Evolutionary conservation across 768 basidiomycete genomes (phyloP).

Genomic region (Cubamyces sp.): DNA sequence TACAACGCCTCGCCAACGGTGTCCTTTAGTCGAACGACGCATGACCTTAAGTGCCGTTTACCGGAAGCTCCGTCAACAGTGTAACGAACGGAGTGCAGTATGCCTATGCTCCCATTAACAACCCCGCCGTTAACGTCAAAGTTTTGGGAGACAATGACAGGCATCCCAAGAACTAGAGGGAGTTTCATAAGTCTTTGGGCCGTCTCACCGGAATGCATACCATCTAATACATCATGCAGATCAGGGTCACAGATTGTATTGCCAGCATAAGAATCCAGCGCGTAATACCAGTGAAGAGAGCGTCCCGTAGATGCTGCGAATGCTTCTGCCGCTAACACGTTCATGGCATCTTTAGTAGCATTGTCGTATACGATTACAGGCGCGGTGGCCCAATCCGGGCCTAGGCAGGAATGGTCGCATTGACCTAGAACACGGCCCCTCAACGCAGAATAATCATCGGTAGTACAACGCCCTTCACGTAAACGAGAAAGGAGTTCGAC

Average conservation of each 20-base stretch:
- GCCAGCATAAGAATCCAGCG: not conserved
- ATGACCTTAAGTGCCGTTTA: too few relatives aligned
- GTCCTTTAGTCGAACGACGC: too few relatives aligned
- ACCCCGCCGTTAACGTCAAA: constrained; percentile 42
- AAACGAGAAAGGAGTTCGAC: not conserved
- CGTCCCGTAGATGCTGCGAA: constrained; percentile 31
- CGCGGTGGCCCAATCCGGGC: constrained; percentile 35
- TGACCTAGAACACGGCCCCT: not conserved
- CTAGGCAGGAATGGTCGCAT: too few relatives aligned
- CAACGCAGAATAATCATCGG: not conserved
- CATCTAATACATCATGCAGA: not conserved
- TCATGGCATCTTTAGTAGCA: constrained; percentile 42
- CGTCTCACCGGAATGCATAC: constrained; percentile 35
- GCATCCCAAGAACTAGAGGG: constrained; percentile 45
- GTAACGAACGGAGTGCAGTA: not conserved
- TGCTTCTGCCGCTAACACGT: constrained; percentile 30
- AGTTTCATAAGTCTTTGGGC: constrained; percentile 37
- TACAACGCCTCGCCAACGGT: too few relatives aligned
- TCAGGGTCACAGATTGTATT: not conserved
- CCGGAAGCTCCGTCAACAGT: not conserved
- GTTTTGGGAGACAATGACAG: constrained; percentile 43
- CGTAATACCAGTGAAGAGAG: not conserved
- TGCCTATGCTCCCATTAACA: constrained; percentile 40
- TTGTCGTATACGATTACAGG: constrained; percentile 45
- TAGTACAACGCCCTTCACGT: not conserved